Evolutionary conservation across 768 basidiomycete species (phyloP).

Genomic region (Trichaptum fuscoviolaceum): DNA sequence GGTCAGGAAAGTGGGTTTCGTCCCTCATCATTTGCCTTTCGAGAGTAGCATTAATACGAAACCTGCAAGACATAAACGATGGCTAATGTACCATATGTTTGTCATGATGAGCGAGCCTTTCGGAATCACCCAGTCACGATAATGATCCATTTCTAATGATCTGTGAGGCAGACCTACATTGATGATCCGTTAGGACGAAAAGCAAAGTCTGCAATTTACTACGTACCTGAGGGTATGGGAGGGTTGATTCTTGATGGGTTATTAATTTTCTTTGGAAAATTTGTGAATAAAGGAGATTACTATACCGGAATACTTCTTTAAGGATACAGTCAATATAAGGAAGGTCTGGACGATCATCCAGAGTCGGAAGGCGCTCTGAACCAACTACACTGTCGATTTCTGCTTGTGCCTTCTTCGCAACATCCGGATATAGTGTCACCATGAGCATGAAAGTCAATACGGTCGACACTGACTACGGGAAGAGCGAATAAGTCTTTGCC

Average conservation of each 20-base stretch:
- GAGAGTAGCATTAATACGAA: too few species aligned
- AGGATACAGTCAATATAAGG: not conserved
- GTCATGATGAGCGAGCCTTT: constrained; percentile 39
- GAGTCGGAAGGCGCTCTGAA: not conserved
- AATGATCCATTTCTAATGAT: not conserved
- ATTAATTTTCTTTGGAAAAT: too few species aligned
- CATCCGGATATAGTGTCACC: not conserved
- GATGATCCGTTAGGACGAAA: not conserved
- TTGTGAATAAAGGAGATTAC: too few species aligned
- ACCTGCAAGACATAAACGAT: too few species aligned
- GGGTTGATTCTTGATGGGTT: too few species aligned
- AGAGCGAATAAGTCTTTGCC: too few species aligned
- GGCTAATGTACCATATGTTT: constrained; percentile 28
- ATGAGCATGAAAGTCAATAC: not conserved
- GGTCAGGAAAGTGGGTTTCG: not conserved
- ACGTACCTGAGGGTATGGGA: too few species aligned
- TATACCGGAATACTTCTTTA: constrained; percentile 3
- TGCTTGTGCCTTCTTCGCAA: not conserved
- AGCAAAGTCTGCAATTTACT: too few species aligned
- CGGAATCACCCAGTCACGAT: constrained; percentile 32
- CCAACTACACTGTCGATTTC: not conserved
- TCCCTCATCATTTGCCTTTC: too few species aligned
- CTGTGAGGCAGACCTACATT: not conserved
- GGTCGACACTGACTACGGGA: not conserved
- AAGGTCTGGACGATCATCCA: not conserved